phyloP scores from a whole-genome alignment of 345 rosid species.

The Populus ilicifolia region DNA sequence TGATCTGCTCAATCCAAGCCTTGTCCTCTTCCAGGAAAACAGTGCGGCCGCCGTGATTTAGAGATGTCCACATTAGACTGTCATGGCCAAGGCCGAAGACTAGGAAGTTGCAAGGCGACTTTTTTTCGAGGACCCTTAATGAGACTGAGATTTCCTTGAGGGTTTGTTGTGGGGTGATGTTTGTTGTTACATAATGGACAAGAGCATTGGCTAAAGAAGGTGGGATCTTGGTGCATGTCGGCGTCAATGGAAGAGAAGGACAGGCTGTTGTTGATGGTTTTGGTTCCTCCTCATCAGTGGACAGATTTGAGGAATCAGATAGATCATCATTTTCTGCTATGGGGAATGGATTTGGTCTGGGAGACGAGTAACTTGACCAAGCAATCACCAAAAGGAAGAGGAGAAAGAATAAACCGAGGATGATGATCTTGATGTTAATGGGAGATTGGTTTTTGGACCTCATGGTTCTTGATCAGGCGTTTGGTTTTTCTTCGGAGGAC shows the following conservation, averaged over 20 bases:
- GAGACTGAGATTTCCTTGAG: conserved; percentile 69
- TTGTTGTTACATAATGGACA: conserved; percentile 68
- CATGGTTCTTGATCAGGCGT: conserved; percentile 10
- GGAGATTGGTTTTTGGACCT: conserved; percentile 33
- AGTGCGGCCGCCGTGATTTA: conserved; percentile 82
- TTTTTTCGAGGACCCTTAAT: conserved; percentile 50
- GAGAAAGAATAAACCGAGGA: conserved; percentile 37
- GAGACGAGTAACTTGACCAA: conserved; percentile 41
- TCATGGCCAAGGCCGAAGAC: conserved; percentile 86
- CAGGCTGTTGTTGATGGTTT: conserved; percentile 2
- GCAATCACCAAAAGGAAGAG: conserved; percentile 39
- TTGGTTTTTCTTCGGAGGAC: background rate
- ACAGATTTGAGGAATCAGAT: conserved; percentile 9
- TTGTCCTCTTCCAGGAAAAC: conserved; percentile 81
- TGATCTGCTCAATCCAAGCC: conserved; percentile 64
- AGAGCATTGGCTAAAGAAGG: conserved; percentile 64
- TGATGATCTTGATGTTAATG: conserved; percentile 35
- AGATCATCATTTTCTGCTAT: background rate
- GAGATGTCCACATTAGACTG: conserved; percentile 86
- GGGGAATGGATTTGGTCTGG: conserved; percentile 18
- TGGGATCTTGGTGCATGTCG: conserved; percentile 52
- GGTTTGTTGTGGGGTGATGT: conserved; percentile 89
- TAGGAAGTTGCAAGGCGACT: conserved; percentile 79
- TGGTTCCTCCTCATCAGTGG: conserved; percentile 5
- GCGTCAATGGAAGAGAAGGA: conserved; percentile 21